phyloP scores from a whole-genome alignment of 306 rosid genomes.

The Cyclanthera cordifolia region DNA sequence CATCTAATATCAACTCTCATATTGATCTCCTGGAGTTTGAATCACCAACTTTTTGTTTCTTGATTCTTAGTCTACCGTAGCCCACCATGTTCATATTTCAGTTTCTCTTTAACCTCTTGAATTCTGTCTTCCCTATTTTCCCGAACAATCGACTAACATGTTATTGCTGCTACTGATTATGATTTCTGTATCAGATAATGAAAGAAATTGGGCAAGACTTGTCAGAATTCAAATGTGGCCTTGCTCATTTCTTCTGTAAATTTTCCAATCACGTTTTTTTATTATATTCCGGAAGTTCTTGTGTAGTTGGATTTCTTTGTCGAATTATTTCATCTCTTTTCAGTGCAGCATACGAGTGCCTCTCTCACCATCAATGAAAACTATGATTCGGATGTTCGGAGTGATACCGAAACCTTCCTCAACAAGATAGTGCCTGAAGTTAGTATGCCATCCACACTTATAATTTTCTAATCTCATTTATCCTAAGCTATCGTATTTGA shows the following conservation, averaged over 20 bases:
- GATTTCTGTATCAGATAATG: constrained; percentile 31
- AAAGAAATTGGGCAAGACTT: constrained; percentile 73
- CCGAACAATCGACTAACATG: not conserved
- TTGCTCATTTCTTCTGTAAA: constrained; percentile 87
- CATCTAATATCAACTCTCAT: not conserved
- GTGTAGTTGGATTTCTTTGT: not conserved
- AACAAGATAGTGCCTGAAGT: constrained; percentile 75
- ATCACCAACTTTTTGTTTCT: not conserved
- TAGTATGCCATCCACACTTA: not conserved
- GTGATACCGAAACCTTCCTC: constrained; percentile 79
- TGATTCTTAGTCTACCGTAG: not conserved
- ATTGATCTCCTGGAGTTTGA: not conserved
- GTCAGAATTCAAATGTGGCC: constrained; percentile 79
- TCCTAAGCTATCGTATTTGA: not conserved
- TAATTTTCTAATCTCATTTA: not conserved
- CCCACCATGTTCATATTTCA: not conserved
- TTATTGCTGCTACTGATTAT: not conserved
- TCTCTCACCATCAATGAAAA: constrained; percentile 93
- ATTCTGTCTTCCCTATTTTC: too few species aligned
- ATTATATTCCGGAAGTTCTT: not conserved
- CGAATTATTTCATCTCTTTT: constrained; percentile 4
- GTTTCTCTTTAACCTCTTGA: not conserved
- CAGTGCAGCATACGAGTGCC: constrained; percentile 98
- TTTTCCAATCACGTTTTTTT: not conserved
- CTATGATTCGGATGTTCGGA: constrained; percentile 79